Conservation (phyloP, 495 filamentous ascomycete species). For the Penicillium odoratum region DNA sequence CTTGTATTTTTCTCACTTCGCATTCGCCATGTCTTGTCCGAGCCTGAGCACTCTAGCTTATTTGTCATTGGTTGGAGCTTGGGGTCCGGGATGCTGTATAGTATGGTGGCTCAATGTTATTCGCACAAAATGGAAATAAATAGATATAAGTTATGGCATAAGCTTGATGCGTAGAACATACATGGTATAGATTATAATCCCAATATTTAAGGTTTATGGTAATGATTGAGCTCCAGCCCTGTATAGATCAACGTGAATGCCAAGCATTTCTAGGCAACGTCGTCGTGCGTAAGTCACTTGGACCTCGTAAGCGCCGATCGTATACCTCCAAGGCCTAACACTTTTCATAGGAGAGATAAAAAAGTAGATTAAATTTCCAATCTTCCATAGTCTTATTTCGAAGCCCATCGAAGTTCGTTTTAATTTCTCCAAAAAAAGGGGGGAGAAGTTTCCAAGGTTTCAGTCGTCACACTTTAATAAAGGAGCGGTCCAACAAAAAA, state of each 20-base stretch:
- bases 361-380: not conserved
- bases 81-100: constrained; percentile 21
- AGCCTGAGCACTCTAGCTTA: constrained; percentile 13
- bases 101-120: constrained; percentile 24
- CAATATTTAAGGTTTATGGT: not conserved
- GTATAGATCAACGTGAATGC: constrained; percentile 12
- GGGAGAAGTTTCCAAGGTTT: not conserved
- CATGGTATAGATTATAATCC: no score
- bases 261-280: constrained; percentile 28
- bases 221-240: not conserved
- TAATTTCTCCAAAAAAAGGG: constrained; percentile 2
- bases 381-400: not conserved
- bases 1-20: constrained; percentile 16
- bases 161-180: not conserved
- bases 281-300: constrained; percentile 17
- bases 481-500: not conserved
- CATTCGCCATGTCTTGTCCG: constrained; percentile 12
- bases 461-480: not conserved
- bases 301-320: not conserved
- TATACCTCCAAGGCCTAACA: not conserved
- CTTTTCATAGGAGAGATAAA: not conserved
- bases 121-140: constrained; percentile 15
- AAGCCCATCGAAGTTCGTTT: not conserved
- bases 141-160: not conserved
- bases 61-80: constrained; percentile 19